Evolutionary conservation across 2,329 filamentous ascomycete genomes (phyloP), one percentile per base, ranked within the genome.

Genomic region (Aquanectria penicillioides): DNA sequence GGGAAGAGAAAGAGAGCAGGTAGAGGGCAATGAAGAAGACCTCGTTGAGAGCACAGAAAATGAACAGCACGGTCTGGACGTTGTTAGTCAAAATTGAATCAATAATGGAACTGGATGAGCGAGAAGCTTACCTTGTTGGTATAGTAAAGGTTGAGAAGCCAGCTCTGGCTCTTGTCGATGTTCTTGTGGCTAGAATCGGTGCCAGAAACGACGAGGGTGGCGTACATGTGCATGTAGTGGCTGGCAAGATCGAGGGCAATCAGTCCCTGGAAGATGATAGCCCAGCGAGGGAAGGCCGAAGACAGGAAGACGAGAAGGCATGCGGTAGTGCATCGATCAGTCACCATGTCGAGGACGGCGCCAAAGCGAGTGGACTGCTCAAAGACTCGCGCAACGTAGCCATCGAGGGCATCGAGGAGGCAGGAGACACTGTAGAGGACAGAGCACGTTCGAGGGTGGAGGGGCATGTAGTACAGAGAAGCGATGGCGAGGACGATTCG

Each of bases 161-260:
- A 92, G 81, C 92, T 97, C 75, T 93, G 84, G 74, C 86, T 91
- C 77, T 91, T 89, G 74, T 97, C 93, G 49, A 99, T 89, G 69
- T 91, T 94, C 87, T 99, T 99, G 81, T 99, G 95, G 80, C 93
- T 89, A 64, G 79, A 92, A 68, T 88, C 86, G 51, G 87, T 84
- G 50, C 92, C 93, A 51, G 91, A 93, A 87, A 97, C 95, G 65
- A 89, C 89, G 71, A 97, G 81, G 1, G 93, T 97, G 11, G 94
- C 92, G 75, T 97, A 98, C 95, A 99, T 99, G 81, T 99, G 95
- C 83, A 98, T 94, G 75, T 98, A 99, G 78, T 99, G 95, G 75
- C 93, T 97, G 23, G 95, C 91, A 65, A 99, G 85, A 77, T 99
- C 95, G 70, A 99, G 80, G 53, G 90, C 91, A 76, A 99, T 97